These are phyloP conservation scores for Conticribra guillardii DNA, from an alignment of 108 stramenopile genomes.

Conservation along the genomic window DNA sequence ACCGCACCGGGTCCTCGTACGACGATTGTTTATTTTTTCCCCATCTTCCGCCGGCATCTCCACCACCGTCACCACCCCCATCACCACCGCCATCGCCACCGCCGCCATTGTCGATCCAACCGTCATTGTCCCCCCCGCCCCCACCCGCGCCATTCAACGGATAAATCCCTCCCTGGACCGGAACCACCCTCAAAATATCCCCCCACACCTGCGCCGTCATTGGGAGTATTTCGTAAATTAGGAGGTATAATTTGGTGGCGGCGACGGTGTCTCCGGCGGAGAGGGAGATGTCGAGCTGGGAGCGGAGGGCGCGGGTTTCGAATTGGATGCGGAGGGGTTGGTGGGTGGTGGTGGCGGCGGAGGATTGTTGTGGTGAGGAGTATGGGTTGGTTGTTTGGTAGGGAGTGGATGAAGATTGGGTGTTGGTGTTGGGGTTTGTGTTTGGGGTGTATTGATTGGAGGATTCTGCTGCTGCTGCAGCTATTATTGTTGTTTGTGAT, in stretches of 20 bases:
- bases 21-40: background rate
- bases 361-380: background rate
- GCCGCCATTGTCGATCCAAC: slow-evolving; percentile 11
- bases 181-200: slow-evolving; percentile 41
- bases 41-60: no score
- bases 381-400: background rate
- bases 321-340: slow-evolving; percentile 49
- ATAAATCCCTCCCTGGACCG: slow-evolving; percentile 49
- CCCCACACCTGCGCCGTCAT: slow-evolving; percentile 44
- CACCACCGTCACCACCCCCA: slow-evolving; percentile 10
- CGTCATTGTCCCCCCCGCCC: slow-evolving; percentile 16
- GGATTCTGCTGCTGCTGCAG: background rate
- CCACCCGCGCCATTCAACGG: slow-evolving; percentile 37
- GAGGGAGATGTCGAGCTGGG: slow-evolving; percentile 29
- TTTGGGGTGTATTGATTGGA: background rate
- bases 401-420: background rate
- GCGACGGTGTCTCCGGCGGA: slow-evolving; percentile 14
- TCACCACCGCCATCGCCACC: slow-evolving; percentile 6
- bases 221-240: slow-evolving; percentile 48
- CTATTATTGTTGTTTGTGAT: no score
- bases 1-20: slow-evolving; percentile 44
- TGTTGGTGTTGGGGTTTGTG: no score
- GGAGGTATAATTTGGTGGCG: slow-evolving; percentile 42
- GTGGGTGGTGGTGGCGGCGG: background rate
- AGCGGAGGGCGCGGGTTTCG: slow-evolving; percentile 23